Percentiles rank a stretch among this genome's conserved stretches.
Conservation (phyloP, 345 rosid species). For the Citrus medica region DNA sequence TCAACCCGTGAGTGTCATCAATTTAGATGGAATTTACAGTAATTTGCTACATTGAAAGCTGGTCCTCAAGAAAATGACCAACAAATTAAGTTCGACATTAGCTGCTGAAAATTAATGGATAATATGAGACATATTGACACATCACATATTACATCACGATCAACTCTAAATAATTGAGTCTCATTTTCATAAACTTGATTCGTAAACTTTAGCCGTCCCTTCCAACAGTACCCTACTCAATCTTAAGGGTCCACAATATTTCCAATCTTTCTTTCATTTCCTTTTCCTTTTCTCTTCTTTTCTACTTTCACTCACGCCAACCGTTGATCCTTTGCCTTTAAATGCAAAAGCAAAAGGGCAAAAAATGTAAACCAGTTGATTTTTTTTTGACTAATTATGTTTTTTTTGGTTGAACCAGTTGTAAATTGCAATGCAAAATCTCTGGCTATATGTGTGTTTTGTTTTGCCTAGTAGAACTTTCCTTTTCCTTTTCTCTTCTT, state of each 20-base stretch:
- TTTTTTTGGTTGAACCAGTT: constrained; percentile 12
- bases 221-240: not conserved
- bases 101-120: not conserved
- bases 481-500: not conserved
- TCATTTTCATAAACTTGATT: not conserved
- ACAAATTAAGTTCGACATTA: not conserved
- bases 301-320: not conserved
- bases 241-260: constrained; percentile 19
- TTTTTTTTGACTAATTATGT: not conserved
- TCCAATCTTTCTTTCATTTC: constrained; percentile 19
- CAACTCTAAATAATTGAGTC: constrained; percentile 9
- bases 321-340: constrained; percentile 9
- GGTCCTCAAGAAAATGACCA: not conserved
- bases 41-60: not conserved
- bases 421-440: not conserved
- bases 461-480: constrained; percentile 2
- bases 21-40: no score
- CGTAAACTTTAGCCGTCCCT: not conserved
- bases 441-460: constrained; percentile 8
- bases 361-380: not conserved
- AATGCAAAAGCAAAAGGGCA: constrained; percentile 11
- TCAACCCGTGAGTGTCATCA: no score
- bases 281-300: not conserved
- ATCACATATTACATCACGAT: not conserved
- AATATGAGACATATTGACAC: not conserved